These are phyloP conservation scores for Irpex sp. DNA, from an alignment of 1,284 basidiomycete species.

Conservation along the genomic window DNA sequence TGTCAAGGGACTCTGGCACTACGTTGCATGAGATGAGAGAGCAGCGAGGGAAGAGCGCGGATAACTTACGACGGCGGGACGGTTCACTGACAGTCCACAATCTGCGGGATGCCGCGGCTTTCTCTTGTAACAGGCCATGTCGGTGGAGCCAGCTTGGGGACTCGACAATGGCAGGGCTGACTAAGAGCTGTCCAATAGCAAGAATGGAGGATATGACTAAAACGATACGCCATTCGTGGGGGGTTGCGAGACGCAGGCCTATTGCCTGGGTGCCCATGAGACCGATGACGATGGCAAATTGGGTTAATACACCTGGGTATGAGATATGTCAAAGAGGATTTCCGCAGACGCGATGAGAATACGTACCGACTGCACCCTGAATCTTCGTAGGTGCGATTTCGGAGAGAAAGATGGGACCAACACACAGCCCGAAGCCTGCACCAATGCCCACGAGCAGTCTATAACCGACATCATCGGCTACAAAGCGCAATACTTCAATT, in stretches of 20 bases:
- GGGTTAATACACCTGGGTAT: slow-evolving; percentile 75
- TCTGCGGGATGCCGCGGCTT: slow-evolving; percentile 39
- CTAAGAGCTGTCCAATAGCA: slow-evolving; percentile 56
- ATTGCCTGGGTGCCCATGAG: slow-evolving; percentile 76
- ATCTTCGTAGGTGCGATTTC: slow-evolving; percentile 76
- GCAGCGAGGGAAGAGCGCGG: background rate
- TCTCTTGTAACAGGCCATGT: slow-evolving; percentile 47
- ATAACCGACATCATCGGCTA: background rate
- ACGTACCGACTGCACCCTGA: slow-evolving; percentile 67
- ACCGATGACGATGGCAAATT: slow-evolving; percentile 81
- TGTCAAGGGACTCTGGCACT: slow-evolving; percentile 23
- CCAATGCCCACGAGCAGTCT: slow-evolving; percentile 79
- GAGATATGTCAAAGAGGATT: no score
- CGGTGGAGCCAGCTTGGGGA: slow-evolving; percentile 64
- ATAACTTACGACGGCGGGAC: background rate
- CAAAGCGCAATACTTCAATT: background rate
- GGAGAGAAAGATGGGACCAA: slow-evolving; percentile 83
- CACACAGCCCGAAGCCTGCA: slow-evolving; percentile 81
- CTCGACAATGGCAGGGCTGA: slow-evolving; percentile 53
- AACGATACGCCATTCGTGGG: slow-evolving; percentile 72
- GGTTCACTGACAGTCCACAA: slow-evolving; percentile 42
- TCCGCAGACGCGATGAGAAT: no score
- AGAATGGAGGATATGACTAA: slow-evolving; percentile 62
- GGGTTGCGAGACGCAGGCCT: slow-evolving; percentile 61
- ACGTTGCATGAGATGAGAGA: background rate